Evolutionary conservation across 441 rosid species (phyloP).

Genomic region (Aleurites moluccanus): DNA sequence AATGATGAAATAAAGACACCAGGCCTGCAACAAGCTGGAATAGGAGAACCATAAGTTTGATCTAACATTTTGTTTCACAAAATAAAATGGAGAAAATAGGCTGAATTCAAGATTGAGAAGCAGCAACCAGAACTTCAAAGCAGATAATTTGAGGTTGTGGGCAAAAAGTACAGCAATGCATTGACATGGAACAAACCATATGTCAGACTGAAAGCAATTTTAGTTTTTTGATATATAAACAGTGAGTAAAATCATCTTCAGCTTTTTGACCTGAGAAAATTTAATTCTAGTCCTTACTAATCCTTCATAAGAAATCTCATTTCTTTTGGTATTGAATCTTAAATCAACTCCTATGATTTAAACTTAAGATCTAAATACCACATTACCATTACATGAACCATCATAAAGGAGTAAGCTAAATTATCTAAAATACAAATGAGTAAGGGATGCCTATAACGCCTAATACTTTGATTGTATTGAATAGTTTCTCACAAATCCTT

Average conservation of each 20-base stretch:
- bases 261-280: background rate
- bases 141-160: background rate
- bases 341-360: too few relatives aligned
- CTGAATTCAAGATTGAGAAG: background rate
- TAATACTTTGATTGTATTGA: background rate
- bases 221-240: background rate
- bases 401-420: too few relatives aligned
- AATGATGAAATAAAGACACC: conserved; percentile 41
- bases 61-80: background rate
- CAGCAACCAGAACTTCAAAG: background rate
- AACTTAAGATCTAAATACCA: background rate
- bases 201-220: background rate
- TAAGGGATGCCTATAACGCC: background rate
- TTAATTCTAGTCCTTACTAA: background rate
- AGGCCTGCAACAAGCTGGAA: conserved; percentile 46
- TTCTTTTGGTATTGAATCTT: background rate
- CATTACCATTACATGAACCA: too few relatives aligned
- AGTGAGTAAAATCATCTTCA: background rate
- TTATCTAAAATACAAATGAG: background rate
- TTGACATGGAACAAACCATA: background rate
- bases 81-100: background rate
- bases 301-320: background rate
- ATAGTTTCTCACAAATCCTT: background rate
- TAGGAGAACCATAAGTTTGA: too few relatives aligned
- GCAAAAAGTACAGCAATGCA: background rate